Base-by-base conservation (phyloP, 2,329 filamentous ascomycete species). In the Fonsecaea monophora region DNA sequence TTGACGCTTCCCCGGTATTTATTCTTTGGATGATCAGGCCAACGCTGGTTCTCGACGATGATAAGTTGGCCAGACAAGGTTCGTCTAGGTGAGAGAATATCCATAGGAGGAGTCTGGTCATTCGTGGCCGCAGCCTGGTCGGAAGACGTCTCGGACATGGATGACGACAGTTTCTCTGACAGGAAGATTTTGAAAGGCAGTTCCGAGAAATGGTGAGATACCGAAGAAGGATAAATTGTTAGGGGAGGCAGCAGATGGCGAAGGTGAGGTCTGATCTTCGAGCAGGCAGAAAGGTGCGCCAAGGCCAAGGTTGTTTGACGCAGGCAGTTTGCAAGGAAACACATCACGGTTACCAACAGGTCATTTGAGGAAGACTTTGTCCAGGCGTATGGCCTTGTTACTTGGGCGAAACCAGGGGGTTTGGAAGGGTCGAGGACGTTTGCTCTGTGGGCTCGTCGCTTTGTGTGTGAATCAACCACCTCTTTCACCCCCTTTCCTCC, bases 11-110 rank as follows among this genome's bases (percentile, higher is more conserved):
- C 59, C 48, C 37, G 15, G 48, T 64, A 48, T 42, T 62, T 50
- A 37, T 64, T 63, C 32, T 61, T 68, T 30, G 66, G 66, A 38
- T 65, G 66, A 2, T 60, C 12, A 3, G 53, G 40, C 66, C 66
- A 68, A 7, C 37, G 10, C 55, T 53, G 40, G 13, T 50, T 34
- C 21, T 68, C 38, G 38, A 48, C 57, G 8, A 21, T 45, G 30
- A 48, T 4, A 53, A 38, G 48, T 2, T 8, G 9, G 21, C 32
- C 48, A 34, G 45, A 6, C 15, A 34, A 54, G 2, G 34, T 15
- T 40, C 59, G 59, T 61, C 32, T 45, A 25, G 48, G 45, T 7
- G 59, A 37, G 45, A 54, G 59, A 37, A 40, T 15, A 21, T n/a
- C 21, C 34, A 13, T n/a, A 2, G 40, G n/a, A 7, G 30, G 37